These are phyloP conservation scores for Acer yangbiense DNA, from an alignment of 345 rosid genomes.

Conservation along the genomic window DNA sequence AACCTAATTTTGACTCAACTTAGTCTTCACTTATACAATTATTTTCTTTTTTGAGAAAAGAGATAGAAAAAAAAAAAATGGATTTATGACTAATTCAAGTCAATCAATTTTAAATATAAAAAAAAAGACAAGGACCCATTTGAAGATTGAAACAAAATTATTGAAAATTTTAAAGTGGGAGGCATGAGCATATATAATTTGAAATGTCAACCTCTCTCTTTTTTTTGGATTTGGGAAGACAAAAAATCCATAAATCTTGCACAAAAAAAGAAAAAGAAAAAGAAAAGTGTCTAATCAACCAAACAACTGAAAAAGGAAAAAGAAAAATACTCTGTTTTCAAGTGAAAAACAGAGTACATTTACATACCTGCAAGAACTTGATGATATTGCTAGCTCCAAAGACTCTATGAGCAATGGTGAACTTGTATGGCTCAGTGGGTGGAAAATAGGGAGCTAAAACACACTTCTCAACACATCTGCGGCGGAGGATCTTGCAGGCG, in stretches of 20 bases:
- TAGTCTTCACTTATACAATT: background rate
- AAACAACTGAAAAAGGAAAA: background rate
- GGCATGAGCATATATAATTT: background rate
- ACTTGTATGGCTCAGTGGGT: constrained; percentile 65
- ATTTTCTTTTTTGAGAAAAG: too few relatives aligned
- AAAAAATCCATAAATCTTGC: background rate
- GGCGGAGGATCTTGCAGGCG: constrained; percentile 76
- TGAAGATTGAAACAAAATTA: background rate
- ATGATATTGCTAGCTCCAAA: constrained; percentile 73
- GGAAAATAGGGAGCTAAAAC: constrained; percentile 77
- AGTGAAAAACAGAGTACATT: background rate
- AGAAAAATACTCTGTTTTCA: background rate
- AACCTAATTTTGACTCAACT: background rate
- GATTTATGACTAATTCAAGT: too few relatives aligned
- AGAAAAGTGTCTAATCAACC: constrained; percentile 14
- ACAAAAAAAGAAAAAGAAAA: background rate
- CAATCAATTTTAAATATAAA: too few relatives aligned
- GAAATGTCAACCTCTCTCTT: background rate
- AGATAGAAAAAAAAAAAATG: too few relatives aligned
- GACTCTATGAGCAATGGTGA: constrained; percentile 69
- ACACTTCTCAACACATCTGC: constrained; percentile 65
- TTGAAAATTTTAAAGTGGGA: background rate
- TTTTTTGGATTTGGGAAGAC: background rate
- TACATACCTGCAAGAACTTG: constrained; percentile 62
- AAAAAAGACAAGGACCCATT: background rate